phyloP scores from a whole-genome alignment of 441 rosid genomes.

The Adansonia madagascariensis region DNA sequence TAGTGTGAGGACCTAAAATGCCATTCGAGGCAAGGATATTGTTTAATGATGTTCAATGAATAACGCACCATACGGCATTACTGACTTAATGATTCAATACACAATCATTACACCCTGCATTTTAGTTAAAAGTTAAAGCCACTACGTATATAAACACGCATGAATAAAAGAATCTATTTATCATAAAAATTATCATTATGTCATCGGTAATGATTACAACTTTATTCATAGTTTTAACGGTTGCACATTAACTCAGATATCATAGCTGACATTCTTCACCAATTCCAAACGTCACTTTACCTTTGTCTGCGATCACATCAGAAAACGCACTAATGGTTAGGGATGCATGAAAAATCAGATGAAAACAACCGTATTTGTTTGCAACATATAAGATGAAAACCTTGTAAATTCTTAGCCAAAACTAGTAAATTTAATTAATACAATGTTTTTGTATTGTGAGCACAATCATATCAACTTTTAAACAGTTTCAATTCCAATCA shows the following conservation, averaged over 20 bases:
- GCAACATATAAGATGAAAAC: background rate
- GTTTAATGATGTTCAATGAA: background rate
- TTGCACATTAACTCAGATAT: slow-evolving; percentile 11
- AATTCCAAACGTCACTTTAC: slow-evolving; percentile 6
- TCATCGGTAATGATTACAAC: background rate
- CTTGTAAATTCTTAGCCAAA: background rate
- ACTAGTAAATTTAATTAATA: background rate
- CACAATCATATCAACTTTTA: background rate
- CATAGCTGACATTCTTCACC: background rate
- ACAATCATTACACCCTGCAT: background rate
- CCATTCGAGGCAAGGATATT: background rate
- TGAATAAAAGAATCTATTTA: background rate
- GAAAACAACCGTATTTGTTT: background rate
- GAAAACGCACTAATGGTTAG: background rate
- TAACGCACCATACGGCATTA: background rate
- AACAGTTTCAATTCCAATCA: background rate
- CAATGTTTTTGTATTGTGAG: background rate
- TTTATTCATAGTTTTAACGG: background rate
- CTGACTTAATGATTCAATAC: background rate
- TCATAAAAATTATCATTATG: background rate
- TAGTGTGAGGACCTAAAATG: background rate
- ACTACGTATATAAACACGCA: background rate
- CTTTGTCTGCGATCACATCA: background rate
- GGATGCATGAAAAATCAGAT: too few relatives aligned
- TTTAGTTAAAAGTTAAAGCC: slow-evolving; percentile 1